Base-by-base conservation (phyloP, 108 stramenopile species). In the Poteriospumella lacustris region DNA sequence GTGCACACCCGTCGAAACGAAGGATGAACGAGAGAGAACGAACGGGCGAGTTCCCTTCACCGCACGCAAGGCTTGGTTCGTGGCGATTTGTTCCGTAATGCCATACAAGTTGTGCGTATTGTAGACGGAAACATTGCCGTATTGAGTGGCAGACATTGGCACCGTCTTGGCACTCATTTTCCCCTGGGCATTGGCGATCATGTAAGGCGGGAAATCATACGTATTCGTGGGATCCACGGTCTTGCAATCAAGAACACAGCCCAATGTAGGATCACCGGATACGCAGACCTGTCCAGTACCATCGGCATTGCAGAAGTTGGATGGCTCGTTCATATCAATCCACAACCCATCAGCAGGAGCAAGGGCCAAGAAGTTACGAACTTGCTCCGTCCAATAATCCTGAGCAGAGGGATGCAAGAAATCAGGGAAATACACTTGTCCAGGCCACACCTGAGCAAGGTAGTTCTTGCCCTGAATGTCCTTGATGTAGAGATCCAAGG, bases 311-410 rank as follows among this genome's bases (percentile, higher is more conserved):
- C n/a, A 40, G 12, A 69, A 34, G 68, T 34, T 34, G 31, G 68
- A 19, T 3, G 40, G 36, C 59, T 80, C 79, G 75, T 80, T 80
- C 79, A 80, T 80, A 58, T 80, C 79, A 1, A 80, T 47, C 79
- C 79, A 80, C 1, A 75, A 34, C n/a, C 72, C 43, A 68, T 75
- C 79, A 2, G 41, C 44, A 1, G 41, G 36, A 1, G 47, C 38
- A 19, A 69, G n/a, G 44, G 44, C 59, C n/a, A n/a, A n/a, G 44
- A 39, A 78, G 56, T 42, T 58, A 28, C 29, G 38, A 31, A 79
- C 36, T 70, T 80, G 79, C 64, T 44, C 39, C 19, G 58, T 59
- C 79, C 79, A 80, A 39, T 33, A 80, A 1, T 29, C 79, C 36
- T 44, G n/a, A 38, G 79, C 59, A 39, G 36, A 34, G 33, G 79